phyloP scores from a whole-genome alignment of 2,329 filamentous ascomycete species.

The Amauroascus verrucosus region DNA sequence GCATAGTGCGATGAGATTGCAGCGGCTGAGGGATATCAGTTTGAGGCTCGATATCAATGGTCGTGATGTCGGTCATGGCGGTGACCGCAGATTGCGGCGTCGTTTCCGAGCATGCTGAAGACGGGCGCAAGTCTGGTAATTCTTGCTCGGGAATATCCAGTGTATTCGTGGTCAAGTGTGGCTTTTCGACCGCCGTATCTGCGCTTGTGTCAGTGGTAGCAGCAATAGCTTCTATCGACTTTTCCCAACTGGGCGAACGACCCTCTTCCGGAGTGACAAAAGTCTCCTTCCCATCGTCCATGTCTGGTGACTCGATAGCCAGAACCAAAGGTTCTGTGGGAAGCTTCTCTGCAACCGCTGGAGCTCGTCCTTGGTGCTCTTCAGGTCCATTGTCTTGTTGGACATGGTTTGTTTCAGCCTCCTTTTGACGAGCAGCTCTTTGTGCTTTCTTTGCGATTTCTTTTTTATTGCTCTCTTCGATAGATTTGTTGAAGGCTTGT shows the following conservation, averaged over 20 bases:
- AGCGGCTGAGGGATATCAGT: conserved; percentile 40
- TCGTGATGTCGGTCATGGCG: conserved; percentile 50
- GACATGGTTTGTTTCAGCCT: conserved; percentile 14
- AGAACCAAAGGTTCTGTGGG: background rate
- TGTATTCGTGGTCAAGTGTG: background rate
- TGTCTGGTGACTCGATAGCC: background rate
- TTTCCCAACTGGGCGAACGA: conserved; percentile 13
- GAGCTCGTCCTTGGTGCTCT: background rate
- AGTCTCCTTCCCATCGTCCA: conserved; percentile 11
- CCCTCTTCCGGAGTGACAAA: conserved; percentile 18
- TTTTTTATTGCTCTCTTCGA: conserved; percentile 58
- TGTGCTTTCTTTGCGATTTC: conserved; percentile 38
- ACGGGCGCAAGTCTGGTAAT: background rate
- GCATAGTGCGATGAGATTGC: conserved; percentile 33
- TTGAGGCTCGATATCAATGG: conserved; percentile 62
- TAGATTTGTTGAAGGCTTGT: conserved; percentile 74
- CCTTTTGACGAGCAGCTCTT: conserved; percentile 29
- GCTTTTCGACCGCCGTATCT: background rate
- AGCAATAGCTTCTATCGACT: background rate
- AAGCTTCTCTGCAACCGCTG: background rate
- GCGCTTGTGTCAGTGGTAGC: background rate
- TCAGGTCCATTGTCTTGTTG: background rate
- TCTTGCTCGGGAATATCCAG: background rate
- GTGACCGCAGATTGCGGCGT: conserved; percentile 51
- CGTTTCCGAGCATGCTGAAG: conserved; percentile 33